Conservation (phyloP, 495 filamentous ascomycete genomes). For the Neurospora sp. region DNA sequence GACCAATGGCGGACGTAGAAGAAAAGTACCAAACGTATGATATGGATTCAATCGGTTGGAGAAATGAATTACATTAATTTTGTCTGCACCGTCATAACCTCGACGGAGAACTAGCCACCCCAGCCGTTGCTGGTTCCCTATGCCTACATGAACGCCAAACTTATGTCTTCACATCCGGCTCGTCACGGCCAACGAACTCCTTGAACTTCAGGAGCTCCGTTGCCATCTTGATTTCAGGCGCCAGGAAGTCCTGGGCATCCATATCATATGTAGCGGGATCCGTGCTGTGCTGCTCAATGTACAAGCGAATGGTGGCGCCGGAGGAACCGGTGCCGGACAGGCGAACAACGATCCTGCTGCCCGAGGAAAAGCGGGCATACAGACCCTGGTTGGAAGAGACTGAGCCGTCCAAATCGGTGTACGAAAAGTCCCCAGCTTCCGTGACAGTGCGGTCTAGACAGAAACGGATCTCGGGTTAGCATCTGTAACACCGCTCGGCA, state of each 20-base stretch:
- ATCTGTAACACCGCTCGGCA: neutral
- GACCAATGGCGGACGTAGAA: neutral
- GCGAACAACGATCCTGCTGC: constrained; percentile 86
- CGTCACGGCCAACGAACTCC: constrained; percentile 77
- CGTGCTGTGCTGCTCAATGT: constrained; percentile 80
- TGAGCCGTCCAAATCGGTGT: constrained; percentile 93
- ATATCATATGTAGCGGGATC: constrained; percentile 64
- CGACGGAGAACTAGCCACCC: neutral
- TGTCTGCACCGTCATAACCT: neutral
- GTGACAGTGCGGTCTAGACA: constrained; percentile 59
- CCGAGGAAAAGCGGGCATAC: constrained; percentile 89
- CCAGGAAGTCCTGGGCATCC: constrained; percentile 89
- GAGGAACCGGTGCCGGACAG: constrained; percentile 90
- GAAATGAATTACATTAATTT: neutral
- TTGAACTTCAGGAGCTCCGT: constrained; percentile 79
- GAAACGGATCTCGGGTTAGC: constrained; percentile 3
- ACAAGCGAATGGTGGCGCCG: constrained; percentile 91
- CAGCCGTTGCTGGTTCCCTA: neutral
- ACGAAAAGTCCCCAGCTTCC: constrained; percentile 90
- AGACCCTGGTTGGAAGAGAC: constrained; percentile 94
- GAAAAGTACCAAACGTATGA: neutral
- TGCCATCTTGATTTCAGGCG: constrained; percentile 76
- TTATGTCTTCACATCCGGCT: constrained; percentile 93
- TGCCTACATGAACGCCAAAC: neutral
- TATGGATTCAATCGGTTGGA: neutral